These are phyloP conservation scores for Fusarium foetens DNA, from an alignment of 2,329 filamentous ascomycete genomes.

Conservation along the genomic window DNA sequence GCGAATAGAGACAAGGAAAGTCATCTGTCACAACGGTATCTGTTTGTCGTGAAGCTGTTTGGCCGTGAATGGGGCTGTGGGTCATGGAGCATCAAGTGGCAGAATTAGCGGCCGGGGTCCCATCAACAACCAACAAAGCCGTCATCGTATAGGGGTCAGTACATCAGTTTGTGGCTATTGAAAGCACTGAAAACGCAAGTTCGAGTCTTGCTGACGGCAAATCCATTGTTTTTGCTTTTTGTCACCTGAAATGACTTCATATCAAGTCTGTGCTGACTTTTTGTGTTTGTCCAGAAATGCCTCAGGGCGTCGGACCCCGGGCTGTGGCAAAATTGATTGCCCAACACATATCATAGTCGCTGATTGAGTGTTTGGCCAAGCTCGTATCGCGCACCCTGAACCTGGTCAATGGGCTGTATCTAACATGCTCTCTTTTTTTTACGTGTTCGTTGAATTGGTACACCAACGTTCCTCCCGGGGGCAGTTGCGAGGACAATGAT, in stretches of 20 bases:
- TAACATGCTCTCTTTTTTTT: accelerated
- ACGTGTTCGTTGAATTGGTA: accelerated
- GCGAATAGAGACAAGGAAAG: no score
- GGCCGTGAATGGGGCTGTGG: not conserved
- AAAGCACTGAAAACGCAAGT: slow-evolving; percentile 30
- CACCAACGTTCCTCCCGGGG: accelerated
- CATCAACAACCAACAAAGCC: not conserved
- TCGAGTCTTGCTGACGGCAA: slow-evolving; percentile 30
- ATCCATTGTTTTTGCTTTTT: not conserved
- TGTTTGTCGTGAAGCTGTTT: not conserved
- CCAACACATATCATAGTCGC: accelerated
- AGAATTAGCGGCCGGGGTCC: not conserved
- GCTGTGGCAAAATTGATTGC: not conserved
- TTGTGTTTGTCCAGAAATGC: not conserved
- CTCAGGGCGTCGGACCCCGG: not conserved
- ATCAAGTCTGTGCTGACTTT: not conserved
- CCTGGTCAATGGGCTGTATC: accelerated
- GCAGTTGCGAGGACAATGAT: accelerated
- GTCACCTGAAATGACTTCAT: accelerated
- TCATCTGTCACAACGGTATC: no score
- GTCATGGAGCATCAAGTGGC: not conserved
- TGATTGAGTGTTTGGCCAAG: not conserved
- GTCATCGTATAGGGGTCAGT: slow-evolving; percentile 31
- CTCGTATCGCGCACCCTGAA: no score
- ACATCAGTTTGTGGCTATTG: slow-evolving; percentile 26